Percentiles rank a stretch among this genome's conserved stretches.
Evolutionary conservation across 2,329 filamentous ascomycete species (phyloP).

Genomic region (Trichoderma sp.): DNA sequence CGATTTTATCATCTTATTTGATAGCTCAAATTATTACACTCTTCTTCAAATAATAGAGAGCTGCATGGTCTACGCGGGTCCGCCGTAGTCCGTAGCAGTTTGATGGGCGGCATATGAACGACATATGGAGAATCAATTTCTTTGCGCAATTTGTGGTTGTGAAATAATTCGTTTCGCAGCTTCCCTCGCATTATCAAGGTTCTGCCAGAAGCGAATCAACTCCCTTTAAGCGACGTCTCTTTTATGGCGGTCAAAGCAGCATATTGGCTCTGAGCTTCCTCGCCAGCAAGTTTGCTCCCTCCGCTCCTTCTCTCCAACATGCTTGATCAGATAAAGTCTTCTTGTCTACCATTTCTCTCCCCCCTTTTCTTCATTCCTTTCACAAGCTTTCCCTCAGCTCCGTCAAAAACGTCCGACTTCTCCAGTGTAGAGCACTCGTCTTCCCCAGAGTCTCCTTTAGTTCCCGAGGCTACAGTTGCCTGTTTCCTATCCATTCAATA

Average conservation of each 20-base stretch:
- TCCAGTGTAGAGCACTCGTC: not conserved
- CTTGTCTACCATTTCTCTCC: not conserved
- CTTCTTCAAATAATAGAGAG: not conserved
- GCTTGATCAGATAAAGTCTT: not conserved
- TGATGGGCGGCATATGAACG: not conserved
- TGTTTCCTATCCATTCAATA: not conserved
- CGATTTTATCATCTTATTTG: not conserved
- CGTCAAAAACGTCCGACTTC: not conserved
- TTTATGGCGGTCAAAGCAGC: not conserved
- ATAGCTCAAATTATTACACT: not conserved
- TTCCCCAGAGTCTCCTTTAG: not conserved
- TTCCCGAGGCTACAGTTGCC: not conserved
- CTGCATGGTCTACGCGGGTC: not conserved
- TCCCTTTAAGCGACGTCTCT: not conserved
- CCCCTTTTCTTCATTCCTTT: not conserved
- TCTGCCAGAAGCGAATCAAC: not conserved
- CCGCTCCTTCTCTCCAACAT: not conserved
- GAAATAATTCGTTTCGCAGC: not conserved
- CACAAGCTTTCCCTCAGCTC: not conserved
- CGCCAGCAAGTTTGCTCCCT: too few relatives aligned
- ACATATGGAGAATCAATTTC: not conserved
- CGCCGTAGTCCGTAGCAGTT: not conserved
- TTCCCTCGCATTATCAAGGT: not conserved
- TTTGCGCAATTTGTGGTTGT: not conserved
- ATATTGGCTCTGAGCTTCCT: not conserved